Base-by-base conservation (phyloP, 2,329 filamentous ascomycete genomes). In the Dendrostoma leiphaemia region DNA sequence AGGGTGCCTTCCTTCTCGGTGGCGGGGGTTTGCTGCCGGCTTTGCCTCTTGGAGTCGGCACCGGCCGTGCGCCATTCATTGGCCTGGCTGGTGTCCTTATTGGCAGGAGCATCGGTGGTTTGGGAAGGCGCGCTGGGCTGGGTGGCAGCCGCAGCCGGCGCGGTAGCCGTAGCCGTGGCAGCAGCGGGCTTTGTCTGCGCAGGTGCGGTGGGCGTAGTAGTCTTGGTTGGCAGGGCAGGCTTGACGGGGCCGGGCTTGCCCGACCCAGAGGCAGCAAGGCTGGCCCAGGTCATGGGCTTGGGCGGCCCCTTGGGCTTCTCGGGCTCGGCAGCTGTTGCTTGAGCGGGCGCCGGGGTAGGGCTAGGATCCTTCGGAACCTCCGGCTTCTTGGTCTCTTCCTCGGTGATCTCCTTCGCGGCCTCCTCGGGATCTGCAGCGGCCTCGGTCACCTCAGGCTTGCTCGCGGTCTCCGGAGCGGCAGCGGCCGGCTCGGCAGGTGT, bases 1-100 rank as follows among this genome's bases (percentile, higher is more conserved):
- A 91, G 83, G 51, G 86, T 86, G 59, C 84, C 84, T 59, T 93
- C 88, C 65, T 90, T 88, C 65, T 92, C 89, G 44, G 75, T 68
- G n/a, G 75, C 71, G 24, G 78, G 71, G 48, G 77, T 77, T 53
- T 89, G 87, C 48, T 82, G 83, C 60, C 90, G 85, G 65, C 86
- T 87, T 69, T 94, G 90, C 68, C 90, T 86, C 79, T 94, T 94
- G 64, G 88, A 88, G 71, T 96, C 89, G 53, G 85, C 82, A 54
- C 88, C 87, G 52, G 90, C 93, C 46, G 89, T 93, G 72, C 96
- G 93, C 94, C 94, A 99, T 66, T 90, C 90, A 56, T 80, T 74
- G 56, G 77, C 76, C 58, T 88, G 82, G 78, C 79, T 84, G 59
- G 62, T 64, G 71, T 67, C 41, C 78, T 80, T 85, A 60, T 63